Evolutionary conservation across 352 stramenopile genomes (phyloP), one percentile per base, ranked within the genome.

Genomic region (Thraustochytrium striatum): DNA sequence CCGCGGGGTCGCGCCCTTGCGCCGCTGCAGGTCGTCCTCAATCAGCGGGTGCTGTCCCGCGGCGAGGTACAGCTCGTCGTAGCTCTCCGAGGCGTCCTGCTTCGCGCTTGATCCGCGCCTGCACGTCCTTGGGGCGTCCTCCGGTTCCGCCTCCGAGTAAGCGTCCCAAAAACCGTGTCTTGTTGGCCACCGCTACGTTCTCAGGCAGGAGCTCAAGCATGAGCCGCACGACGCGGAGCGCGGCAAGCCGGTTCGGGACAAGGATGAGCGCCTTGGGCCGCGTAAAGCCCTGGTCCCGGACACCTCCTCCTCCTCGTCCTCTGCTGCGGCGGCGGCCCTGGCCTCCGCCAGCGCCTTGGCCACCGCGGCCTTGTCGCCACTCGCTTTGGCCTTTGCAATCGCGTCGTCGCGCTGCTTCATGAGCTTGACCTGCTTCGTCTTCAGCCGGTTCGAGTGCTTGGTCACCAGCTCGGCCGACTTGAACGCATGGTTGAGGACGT

Each of bases 201-300:
- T 30, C 8, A 7, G 69, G 69, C 8, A 79, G n/a, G 5, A 79
- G 25, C 21, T 79, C 69, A 7, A 79, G 50, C 35, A 81, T 25
- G 0, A 69, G 21, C 21, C 52, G 62, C 44, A 94, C 83, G 82
- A 91, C 87, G 19, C 72, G 72, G 41, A 87, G 78, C 72, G 87
- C 89, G 30, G 82, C 85, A 13, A 78, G 69, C 13, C 88, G 83
- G 2, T 86, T 92, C 11, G 89, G 88, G 28, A 91, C 78, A 43
- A 94, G 81, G 1, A 94, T 79, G 0, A 94, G 72, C 13, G 91
- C 87, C 28, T 86, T 88, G 21, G 88, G 82, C 41, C 88, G 81
- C 7, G 84, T 88, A 61, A 89, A 92, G 35, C 89, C 89, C 82
- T 93, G 88, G 83, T 94, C 89, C 13, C 87, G 83, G 38, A 59